Conservation (phyloP, 768 basidiomycete species). For the Xerocomellus intermedius region DNA sequence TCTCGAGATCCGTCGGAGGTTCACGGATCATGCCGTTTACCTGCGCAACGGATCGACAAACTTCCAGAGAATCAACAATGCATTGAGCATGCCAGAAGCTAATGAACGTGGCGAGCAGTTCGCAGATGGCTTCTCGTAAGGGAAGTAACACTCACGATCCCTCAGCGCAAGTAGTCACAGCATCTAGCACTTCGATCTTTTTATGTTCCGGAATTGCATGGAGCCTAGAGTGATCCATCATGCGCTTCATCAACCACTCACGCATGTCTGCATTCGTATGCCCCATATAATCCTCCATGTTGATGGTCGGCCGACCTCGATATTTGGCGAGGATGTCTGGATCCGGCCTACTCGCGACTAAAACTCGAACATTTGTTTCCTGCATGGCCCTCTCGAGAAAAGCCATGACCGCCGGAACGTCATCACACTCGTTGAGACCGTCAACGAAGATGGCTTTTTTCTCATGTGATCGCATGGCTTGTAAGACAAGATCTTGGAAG, state of each 20-base stretch:
- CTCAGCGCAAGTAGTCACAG: slow-evolving; percentile 2
- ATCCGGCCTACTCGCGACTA: slow-evolving; percentile 26
- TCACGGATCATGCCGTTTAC: slow-evolving; percentile 20
- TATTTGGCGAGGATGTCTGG: slow-evolving; percentile 18
- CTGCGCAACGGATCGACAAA: slow-evolving; percentile 25
- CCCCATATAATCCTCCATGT: slow-evolving; percentile 24
- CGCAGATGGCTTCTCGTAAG: background rate
- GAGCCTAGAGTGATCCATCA: slow-evolving; percentile 24
- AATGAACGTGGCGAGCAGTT: background rate
- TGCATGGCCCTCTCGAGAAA: slow-evolving; percentile 25
- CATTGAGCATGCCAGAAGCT: slow-evolving; percentile 33
- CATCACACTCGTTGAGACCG: slow-evolving; percentile 28
- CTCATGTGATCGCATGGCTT: slow-evolving; percentile 22
- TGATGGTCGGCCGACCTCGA: slow-evolving; percentile 16
- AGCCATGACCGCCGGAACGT: slow-evolving; percentile 14
- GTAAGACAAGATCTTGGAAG: slow-evolving; percentile 19
- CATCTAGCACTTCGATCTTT: slow-evolving; percentile 22
- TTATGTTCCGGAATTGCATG: slow-evolving; percentile 21
- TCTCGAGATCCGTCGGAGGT: slow-evolving; percentile 21
- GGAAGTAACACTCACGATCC: slow-evolving; percentile 21
- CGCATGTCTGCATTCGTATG: slow-evolving; percentile 23
- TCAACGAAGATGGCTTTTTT: slow-evolving; percentile 25
- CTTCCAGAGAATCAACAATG: slow-evolving; percentile 25
- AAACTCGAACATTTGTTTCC: slow-evolving; percentile 23
- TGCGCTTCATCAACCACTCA: slow-evolving; percentile 25